Percentiles rank a stretch among this genome's conserved stretches.
Conservation (phyloP, 176 grass and related monocot genomes). For the Saccharum officinarum region DNA sequence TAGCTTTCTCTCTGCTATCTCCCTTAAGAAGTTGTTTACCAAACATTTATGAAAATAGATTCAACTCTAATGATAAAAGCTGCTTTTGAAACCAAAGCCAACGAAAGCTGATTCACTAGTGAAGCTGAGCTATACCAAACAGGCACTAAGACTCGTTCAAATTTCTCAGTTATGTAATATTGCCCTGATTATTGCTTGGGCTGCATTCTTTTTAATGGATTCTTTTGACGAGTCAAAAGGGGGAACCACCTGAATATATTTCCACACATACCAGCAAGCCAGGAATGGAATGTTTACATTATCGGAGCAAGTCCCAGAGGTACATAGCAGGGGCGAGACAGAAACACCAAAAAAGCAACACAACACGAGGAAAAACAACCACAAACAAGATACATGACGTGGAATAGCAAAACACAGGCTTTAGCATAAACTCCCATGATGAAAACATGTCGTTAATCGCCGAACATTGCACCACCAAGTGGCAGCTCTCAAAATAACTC, state of each 20-base stretch:
- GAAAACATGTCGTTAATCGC: neutral
- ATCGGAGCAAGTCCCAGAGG: neutral
- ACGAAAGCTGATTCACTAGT: too few relatives aligned
- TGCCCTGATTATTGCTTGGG: neutral
- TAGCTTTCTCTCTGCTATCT: too few relatives aligned
- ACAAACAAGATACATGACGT: neutral
- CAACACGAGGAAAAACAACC: neutral
- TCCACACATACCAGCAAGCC: neutral
- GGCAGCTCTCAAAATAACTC: neutral
- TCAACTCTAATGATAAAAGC: too few relatives aligned
- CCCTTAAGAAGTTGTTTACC: too few relatives aligned
- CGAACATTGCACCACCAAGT: neutral
- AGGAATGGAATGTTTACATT: neutral
- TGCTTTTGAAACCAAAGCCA: too few relatives aligned
- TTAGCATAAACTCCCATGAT: neutral
- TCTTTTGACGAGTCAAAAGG: too few relatives aligned
- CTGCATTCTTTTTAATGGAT: neutral
- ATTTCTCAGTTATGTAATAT: neutral
- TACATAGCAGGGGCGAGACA: neutral
- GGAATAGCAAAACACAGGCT: neutral
- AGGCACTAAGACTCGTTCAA: neutral
- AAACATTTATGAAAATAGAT: too few relatives aligned
- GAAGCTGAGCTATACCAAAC: too few relatives aligned
- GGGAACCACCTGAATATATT: too few relatives aligned
- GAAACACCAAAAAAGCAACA: neutral